Conservation (phyloP, 1,284 basidiomycete genomes). For the Heterobasidion annosum region DNA sequence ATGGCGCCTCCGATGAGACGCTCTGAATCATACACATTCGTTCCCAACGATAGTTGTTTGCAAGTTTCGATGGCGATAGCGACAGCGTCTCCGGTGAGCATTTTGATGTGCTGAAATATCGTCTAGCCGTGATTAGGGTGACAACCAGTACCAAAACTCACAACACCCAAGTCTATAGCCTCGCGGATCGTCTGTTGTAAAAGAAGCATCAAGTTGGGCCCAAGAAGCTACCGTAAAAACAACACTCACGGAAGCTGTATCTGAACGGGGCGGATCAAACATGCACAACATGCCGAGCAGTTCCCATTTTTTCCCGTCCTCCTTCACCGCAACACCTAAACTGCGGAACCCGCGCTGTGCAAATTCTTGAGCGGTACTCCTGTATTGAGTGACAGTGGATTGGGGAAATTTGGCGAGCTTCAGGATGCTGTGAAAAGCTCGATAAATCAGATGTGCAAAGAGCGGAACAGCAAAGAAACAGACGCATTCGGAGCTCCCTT, state of each 20-base stretch:
- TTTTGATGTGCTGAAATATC: slow-evolving; percentile 29
- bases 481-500: slow-evolving; percentile 47
- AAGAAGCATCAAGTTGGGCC: neutral
- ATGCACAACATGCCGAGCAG: slow-evolving; percentile 13
- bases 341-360: slow-evolving; percentile 43
- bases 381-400: slow-evolving; percentile 30
- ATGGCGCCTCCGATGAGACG: slow-evolving; percentile 42
- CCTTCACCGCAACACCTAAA: slow-evolving; percentile 39
- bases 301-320: slow-evolving; percentile 36
- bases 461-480: neutral
- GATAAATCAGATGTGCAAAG: neutral
- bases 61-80: slow-evolving; percentile 49
- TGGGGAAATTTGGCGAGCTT: slow-evolving; percentile 32
- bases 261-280: slow-evolving; percentile 41
- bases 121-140: too few relatives aligned
- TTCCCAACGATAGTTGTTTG: slow-evolving; percentile 24
- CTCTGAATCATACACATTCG: slow-evolving; percentile 47
- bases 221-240: neutral
- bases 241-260: slow-evolving; percentile 26
- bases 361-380: slow-evolving; percentile 30
- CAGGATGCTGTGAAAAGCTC: slow-evolving; percentile 23
- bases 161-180: slow-evolving; percentile 38
- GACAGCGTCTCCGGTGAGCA: slow-evolving; percentile 50
- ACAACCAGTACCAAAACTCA: too few relatives aligned
- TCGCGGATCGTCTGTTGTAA: slow-evolving; percentile 33